Conservation (phyloP, 805 yeast genomes). For the Saccharomycopsis vini region DNA sequence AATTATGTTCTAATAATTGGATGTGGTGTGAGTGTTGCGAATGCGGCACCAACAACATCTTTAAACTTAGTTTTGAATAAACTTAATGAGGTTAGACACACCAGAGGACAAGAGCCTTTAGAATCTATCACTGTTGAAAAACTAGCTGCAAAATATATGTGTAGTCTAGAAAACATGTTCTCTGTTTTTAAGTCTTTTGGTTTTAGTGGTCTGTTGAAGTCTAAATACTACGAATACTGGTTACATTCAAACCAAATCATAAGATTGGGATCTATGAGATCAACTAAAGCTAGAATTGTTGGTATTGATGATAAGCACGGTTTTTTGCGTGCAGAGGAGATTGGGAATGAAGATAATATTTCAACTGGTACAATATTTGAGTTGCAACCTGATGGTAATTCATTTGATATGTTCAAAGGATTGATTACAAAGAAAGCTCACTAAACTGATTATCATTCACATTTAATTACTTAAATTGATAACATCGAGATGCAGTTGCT, state of each 20-base stretch:
- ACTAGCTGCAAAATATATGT: constrained; percentile 60
- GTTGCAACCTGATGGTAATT: constrained; percentile 94
- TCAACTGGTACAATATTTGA: constrained; percentile 51
- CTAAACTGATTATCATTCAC: no score
- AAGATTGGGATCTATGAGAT: constrained; percentile 43
- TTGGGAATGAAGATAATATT: constrained; percentile 34
- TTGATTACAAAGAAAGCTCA: constrained; percentile 35
- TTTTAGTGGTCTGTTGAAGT: constrained; percentile 54
- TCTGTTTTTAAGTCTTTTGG: constrained; percentile 55
- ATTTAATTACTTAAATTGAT: no score
- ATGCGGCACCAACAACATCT: constrained; percentile 89
- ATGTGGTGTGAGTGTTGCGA: constrained; percentile 75
- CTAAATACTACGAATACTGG: constrained; percentile 77
- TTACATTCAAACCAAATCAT: constrained; percentile 72
- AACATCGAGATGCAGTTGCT: no score
- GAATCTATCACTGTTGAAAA: constrained; percentile 37
- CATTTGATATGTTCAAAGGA: constrained; percentile 91
- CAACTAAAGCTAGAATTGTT: constrained; percentile 41
- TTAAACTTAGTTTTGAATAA: constrained; percentile 58
- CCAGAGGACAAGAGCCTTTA: constrained; percentile 34
- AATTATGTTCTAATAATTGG: constrained; percentile 69
- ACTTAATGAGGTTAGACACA: constrained; percentile 44
- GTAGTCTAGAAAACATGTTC: constrained; percentile 55
- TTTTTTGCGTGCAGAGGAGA: constrained; percentile 64
- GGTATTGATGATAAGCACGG: constrained; percentile 89